phyloP scores from a whole-genome alignment of 2,329 filamentous ascomycete species.

The Aspergillus arachidicola region DNA sequence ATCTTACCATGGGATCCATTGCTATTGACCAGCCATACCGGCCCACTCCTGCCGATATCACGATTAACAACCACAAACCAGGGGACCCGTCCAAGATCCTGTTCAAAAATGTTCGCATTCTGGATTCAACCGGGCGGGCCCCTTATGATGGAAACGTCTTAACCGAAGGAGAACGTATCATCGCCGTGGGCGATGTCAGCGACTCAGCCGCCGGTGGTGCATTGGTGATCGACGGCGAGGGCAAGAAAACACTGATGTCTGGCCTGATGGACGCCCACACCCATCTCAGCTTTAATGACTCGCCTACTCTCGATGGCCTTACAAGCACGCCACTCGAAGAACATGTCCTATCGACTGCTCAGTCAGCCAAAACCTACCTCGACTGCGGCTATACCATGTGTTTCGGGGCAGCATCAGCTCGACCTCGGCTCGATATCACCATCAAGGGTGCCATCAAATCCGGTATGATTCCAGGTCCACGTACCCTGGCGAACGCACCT shows the following conservation, averaged over 20 bases:
- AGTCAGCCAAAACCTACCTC: constrained; percentile 9
- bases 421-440: constrained; percentile 10
- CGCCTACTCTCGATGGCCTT: not conserved
- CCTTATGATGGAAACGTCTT: not conserved
- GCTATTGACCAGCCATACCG: not conserved
- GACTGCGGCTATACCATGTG: constrained; percentile 19
- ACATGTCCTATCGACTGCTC: constrained; percentile 10
- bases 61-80: not conserved
- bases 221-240: not conserved
- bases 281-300: not conserved
- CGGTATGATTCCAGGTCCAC: not conserved
- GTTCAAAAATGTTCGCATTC: not conserved
- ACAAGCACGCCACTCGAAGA: constrained; percentile 7
- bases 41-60: not conserved
- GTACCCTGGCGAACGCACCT: not conserved
- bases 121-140: not conserved
- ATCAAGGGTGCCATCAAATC: constrained; percentile 7
- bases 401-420: constrained; percentile 14
- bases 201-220: not conserved
- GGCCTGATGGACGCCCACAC: not conserved
- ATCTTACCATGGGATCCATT: not conserved
- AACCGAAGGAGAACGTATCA: not conserved
- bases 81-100: not conserved
- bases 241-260: not conserved
- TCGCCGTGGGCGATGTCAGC: not conserved